Evolutionary conservation across 495 filamentous ascomycete genomes (phyloP), one percentile per base, ranked within the genome.

Genomic region (Penicillium nucicola): DNA sequence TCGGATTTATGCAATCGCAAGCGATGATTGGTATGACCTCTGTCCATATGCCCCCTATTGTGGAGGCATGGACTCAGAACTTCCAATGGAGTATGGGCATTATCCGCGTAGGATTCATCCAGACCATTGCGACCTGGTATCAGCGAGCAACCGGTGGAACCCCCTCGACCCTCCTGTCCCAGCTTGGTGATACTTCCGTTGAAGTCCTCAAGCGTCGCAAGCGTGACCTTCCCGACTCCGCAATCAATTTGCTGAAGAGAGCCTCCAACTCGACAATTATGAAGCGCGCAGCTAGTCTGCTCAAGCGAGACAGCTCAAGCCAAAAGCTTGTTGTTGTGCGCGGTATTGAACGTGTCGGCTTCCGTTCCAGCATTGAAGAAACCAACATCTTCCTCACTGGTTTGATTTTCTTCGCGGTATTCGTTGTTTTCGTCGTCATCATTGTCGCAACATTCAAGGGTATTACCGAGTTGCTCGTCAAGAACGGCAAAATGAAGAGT

Each of bases 41-140:
- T 11, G 84, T 97, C n/a, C 77, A 78, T 19, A 82, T 96, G 42
- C 93, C 93, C 3, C 93, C 93, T 0, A 87, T 95, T 41, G 93
- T 95, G 36, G 80, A 87, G 61, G 79, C 92, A 0, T 98, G 93
- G 93, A 96, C 92, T 1, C 92, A 97, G 75, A 93, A 97, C 63
- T 97, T 97, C 76, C 86, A 92, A 67, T 98, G 93, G 93, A 92
- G 84, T 65, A 95, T 98, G 90, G 93, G 93, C 59, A 92, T 98
- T 61, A 95, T 98, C 61, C 80, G 81, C 44, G 80, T 98, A 49
- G 76, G 77, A 35, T 98, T 97, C 69, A 79, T 97, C 63, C 89
- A 98, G 65, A 72, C 76, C 25, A 89, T 97, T 53, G 84, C 89
- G 45, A 95, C 90, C 25, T 98, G 93, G 93, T 98, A 97, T 67